Evolutionary conservation across 179 eudicot genomes (phyloP), one percentile per base, ranked within the genome.

Genomic region (Patellifolia procumbens): DNA sequence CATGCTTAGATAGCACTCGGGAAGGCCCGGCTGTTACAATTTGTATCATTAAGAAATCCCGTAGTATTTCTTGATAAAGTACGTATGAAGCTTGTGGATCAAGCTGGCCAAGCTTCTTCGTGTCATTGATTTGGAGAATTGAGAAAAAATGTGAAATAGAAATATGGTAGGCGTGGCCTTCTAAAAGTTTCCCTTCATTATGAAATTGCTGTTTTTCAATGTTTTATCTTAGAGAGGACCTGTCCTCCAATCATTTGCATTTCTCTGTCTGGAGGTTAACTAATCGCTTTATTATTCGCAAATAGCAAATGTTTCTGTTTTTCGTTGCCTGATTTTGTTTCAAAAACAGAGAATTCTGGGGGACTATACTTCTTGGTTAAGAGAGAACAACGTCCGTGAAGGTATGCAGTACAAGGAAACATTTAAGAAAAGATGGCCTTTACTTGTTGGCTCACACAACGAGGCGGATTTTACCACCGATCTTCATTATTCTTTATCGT

Each of bases 361-460:
- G 62, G 91, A 88, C 67, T 96, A 96, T 79, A 75, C 80, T 59
- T 70, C 77, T 72, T 96, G 99, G 99, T 85, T 96, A 70, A 80
- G 83, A 67, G 87, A 90, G 75, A 89, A 66, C 80, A 87, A 84
- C 80, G 80, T 76, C 35, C 80, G 82, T 81, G 91, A 93, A 89
- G 90, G 85, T 79, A 86, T 48, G 68, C 61, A 73, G 46, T 93
- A 85, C 75, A 84, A 79, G 82, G 93, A 88, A 78, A 76, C 90
- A 70, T 88, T 96, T 69, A 86, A 83, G 88, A 93, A 85, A 81
- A 85, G 81, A 87, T 89, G 98, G 99, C 81, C 94, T 77, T 87
- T 86, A 35, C 52, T 80, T 37, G 82, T 83, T 75, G 87, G 80
- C 72, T 68, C 85, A 63, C 74, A 67, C 20, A 74, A 76, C 35